Evolutionary conservation across 2,329 filamentous ascomycete species (phyloP).

Genomic region (Verticillium albo-atrum): DNA sequence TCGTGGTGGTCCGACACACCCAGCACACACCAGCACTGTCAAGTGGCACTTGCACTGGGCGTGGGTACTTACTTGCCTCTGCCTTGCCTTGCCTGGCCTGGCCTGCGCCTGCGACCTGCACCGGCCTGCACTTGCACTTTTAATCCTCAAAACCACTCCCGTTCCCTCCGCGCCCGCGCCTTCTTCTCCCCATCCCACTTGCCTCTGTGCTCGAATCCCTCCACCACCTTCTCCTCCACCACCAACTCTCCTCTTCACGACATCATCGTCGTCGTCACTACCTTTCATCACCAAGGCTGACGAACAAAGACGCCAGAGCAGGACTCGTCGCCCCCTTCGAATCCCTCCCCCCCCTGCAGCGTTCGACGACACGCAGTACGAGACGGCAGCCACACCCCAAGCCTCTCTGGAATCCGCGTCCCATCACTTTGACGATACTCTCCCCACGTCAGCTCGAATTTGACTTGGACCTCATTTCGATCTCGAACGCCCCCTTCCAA

Average conservation of each 20-base stretch:
- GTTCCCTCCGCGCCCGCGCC: not conserved
- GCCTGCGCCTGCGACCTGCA: too few species aligned
- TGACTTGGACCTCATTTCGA: not conserved
- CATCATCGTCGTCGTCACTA: not conserved
- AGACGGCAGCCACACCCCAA: not conserved
- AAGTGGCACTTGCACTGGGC: not conserved
- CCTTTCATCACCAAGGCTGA: not conserved
- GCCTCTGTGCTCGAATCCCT: not conserved
- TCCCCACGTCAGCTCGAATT: not conserved
- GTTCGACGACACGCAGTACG: not conserved
- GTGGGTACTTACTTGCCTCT: not conserved
- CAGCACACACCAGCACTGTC: not conserved
- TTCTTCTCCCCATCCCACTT: not conserved
- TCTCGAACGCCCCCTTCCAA: not conserved
- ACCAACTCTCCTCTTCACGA: not conserved
- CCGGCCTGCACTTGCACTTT: not conserved
- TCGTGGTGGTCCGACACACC: not conserved
- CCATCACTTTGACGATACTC: not conserved
- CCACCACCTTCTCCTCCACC: not conserved
- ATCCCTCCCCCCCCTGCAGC: not conserved
- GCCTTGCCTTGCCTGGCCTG: not conserved
- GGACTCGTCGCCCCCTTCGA: not conserved
- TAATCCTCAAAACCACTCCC: not conserved
- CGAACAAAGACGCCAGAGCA: not conserved
- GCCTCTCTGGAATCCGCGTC: not conserved